A percentile compares a stretch with the other conserved stretches of the same genome.
Evolutionary conservation across 176 grass and related monocot genomes (phyloP).

Genomic region (Triticum timopheevii): DNA sequence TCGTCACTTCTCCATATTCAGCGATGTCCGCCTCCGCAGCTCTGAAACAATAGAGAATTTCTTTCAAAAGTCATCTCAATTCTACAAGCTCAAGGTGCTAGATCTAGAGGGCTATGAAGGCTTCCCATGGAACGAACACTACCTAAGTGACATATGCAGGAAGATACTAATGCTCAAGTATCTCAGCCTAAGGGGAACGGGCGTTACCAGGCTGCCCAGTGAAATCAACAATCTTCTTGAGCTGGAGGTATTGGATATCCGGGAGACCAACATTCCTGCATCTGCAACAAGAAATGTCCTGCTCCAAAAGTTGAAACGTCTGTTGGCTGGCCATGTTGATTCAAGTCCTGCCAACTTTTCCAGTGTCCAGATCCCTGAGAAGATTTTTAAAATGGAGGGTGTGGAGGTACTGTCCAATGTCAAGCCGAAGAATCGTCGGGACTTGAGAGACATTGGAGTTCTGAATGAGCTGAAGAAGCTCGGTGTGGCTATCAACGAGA

Average conservation of each 20-base stretch:
- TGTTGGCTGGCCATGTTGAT: not conserved
- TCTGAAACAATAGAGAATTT: not conserved
- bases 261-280: not conserved
- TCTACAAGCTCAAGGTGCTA: constrained; percentile 17
- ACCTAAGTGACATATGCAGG: not conserved
- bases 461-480: constrained; percentile 10
- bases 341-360: not conserved
- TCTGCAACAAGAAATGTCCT: not conserved
- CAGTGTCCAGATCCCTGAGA: not conserved
- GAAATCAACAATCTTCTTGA: constrained; percentile 31
- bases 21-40: not conserved
- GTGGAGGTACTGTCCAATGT: not conserved
- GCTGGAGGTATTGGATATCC: constrained; percentile 34
- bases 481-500: not conserved
- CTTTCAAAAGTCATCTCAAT: not conserved
- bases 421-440: not conserved
- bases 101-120: not conserved
- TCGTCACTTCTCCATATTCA: constrained; percentile 25
- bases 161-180: constrained; percentile 1
- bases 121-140: not conserved
- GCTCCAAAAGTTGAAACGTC: constrained; percentile 4
- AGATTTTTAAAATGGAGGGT: not conserved
- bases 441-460: not conserved
- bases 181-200: not conserved
- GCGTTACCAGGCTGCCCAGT: not conserved